Percentiles rank a stretch among this genome's conserved stretches.
phyloP scores from a whole-genome alignment of 495 filamentous ascomycete genomes.

The Sordaria brevicollis region DNA sequence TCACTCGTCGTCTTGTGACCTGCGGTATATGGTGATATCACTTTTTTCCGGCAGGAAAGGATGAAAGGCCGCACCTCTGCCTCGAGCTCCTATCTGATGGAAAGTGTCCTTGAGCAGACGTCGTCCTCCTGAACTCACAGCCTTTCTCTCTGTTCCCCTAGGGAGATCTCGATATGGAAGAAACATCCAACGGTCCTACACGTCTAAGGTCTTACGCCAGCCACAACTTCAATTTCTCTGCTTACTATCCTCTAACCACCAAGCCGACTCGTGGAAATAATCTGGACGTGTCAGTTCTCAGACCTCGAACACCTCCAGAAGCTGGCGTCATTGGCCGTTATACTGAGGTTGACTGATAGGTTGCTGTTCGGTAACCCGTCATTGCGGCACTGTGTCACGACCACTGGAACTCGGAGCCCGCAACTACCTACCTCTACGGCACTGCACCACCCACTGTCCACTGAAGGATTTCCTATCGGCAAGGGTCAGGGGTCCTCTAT shows the following conservation, averaged over 20 bases:
- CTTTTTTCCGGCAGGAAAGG: neutral
- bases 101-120: neutral
- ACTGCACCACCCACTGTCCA: neutral
- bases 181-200: neutral
- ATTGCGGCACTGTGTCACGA: neutral
- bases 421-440: too few relatives aligned
- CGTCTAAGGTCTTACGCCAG: neutral
- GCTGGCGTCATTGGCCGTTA: neutral
- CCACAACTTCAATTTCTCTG: neutral
- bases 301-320: too few relatives aligned
- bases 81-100: neutral
- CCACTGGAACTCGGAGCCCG: neutral
- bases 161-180: neutral
- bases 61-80: neutral
- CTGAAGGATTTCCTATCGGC: neutral
- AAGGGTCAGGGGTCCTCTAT: neutral
- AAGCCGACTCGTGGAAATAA: neutral
- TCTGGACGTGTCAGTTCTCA: neutral
- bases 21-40: neutral
- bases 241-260: neutral
- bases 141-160: too few relatives aligned
- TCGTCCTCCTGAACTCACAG: too few relatives aligned
- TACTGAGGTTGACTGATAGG: neutral
- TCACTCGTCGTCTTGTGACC: neutral
- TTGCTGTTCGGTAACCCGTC: neutral